Percentiles rank a stretch among this genome's conserved stretches.
Conservation (phyloP, 2,329 filamentous ascomycete genomes). For the Ceratocystis cacaofunesta region DNA sequence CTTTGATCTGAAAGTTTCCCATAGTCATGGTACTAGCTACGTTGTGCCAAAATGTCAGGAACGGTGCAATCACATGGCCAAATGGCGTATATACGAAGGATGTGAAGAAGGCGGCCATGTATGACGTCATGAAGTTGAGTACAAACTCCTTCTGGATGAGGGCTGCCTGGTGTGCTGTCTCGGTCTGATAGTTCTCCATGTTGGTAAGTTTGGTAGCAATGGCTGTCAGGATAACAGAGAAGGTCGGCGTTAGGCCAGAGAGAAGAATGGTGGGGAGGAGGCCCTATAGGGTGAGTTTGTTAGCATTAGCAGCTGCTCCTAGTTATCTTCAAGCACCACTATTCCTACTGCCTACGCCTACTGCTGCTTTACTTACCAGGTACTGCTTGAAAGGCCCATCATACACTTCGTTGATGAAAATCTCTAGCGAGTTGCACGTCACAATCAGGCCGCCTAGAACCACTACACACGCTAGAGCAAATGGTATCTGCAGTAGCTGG, state of each 20-base stretch:
- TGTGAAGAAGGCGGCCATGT: constrained; percentile 80
- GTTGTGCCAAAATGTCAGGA: constrained; percentile 66
- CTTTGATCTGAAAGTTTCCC: constrained; percentile 54
- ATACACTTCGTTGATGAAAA: constrained; percentile 92
- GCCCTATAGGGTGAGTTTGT: constrained; percentile 34
- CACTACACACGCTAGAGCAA: constrained; percentile 57
- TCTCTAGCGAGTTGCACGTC: constrained; percentile 78
- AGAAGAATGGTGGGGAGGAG: constrained; percentile 82
- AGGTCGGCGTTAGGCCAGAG: constrained; percentile 64
- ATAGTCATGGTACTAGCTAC: constrained; percentile 62
- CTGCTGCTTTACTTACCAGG: constrained; percentile 40
- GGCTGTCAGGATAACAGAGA: constrained; percentile 58
- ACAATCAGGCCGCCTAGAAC: constrained; percentile 71
- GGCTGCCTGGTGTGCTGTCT: constrained; percentile 64
- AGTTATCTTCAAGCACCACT: no score
- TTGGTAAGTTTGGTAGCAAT: constrained; percentile 66
- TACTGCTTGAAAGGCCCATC: constrained; percentile 74
- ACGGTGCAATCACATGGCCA: constrained; percentile 65
- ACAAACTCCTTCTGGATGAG: constrained; percentile 89
- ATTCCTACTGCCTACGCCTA: not conserved
- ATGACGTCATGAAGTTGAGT: constrained; percentile 92
- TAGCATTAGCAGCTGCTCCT: not conserved
- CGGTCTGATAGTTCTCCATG: constrained; percentile 83
- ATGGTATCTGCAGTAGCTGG: constrained; percentile 71
- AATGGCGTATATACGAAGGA: constrained; percentile 94